Conservation (phyloP, 331 rosid genomes). For the Cydonia oblonga region DNA sequence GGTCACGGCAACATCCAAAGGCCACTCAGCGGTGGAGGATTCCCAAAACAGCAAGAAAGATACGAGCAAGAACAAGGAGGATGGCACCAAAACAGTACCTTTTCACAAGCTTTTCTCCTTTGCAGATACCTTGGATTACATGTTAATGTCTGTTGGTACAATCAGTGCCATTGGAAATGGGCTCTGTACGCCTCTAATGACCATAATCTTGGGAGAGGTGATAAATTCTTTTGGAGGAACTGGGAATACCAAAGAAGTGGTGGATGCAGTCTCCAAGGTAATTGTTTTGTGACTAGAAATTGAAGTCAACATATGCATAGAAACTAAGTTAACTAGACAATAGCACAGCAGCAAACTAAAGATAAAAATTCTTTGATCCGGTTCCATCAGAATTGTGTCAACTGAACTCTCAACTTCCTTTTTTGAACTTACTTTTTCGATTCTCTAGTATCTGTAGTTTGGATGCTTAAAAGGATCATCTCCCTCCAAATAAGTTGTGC, state of each 20-base stretch:
- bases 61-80: constrained; percentile 24
- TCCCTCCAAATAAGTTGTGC: too few species aligned
- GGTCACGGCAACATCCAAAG: not conserved
- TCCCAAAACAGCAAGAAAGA: constrained; percentile 15
- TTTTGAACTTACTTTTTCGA: too few species aligned
- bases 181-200: constrained; percentile 49
- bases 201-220: constrained; percentile 44
- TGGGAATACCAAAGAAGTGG: constrained; percentile 16
- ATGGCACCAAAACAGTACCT: constrained; percentile 32
- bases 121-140: constrained; percentile 51
- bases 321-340: too few species aligned
- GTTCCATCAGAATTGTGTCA: too few species aligned
- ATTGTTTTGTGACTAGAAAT: not conserved
- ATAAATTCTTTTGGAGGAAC: constrained; percentile 54
- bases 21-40: not conserved
- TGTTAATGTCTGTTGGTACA: constrained; percentile 55
- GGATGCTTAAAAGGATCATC: too few species aligned
- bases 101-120: constrained; percentile 66
- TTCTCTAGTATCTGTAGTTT: too few species aligned
- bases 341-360: too few species aligned
- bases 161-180: constrained; percentile 60
- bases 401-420: too few species aligned
- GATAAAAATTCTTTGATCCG: too few species aligned
- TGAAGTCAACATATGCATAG: not conserved
- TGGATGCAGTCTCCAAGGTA: constrained; percentile 56